phyloP scores from a whole-genome alignment of 2,329 filamentous ascomycete species.

The Myriosclerotinia duriaeana region DNA sequence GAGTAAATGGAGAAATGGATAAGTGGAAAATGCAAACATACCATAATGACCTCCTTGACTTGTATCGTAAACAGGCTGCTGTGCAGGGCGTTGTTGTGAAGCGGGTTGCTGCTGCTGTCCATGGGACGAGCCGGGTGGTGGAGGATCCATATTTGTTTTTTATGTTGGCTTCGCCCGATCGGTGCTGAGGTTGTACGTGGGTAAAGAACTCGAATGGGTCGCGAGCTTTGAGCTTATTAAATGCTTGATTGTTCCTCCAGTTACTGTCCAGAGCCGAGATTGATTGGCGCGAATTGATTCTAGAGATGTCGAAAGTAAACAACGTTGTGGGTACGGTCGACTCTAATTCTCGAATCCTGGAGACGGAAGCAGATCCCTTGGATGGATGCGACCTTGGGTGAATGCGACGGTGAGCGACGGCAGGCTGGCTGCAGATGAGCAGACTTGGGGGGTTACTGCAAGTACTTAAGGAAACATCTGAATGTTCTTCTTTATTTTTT shows the following conservation, averaged over 20 bases:
- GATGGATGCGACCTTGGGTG: constrained; percentile 1
- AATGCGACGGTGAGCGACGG: neutral
- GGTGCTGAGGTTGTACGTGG: constrained; percentile 12
- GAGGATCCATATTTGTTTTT: constrained; percentile 52
- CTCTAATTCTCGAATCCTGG: constrained; percentile 5
- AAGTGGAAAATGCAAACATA: constrained; percentile 44
- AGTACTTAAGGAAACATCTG: neutral
- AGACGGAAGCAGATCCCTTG: neutral
- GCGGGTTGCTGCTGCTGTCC: constrained; percentile 54
- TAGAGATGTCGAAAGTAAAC: constrained; percentile 4
- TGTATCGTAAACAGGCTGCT: constrained; percentile 66
- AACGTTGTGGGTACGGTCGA: constrained; percentile 14
- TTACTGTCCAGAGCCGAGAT: constrained; percentile 10
- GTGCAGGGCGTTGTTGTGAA: constrained; percentile 25
- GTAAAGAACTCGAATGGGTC: constrained; percentile 4
- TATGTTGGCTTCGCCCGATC: constrained; percentile 17
- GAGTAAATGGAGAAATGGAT: neutral
- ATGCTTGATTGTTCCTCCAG: neutral
- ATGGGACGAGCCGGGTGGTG: constrained; percentile 54
- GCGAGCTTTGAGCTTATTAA: neutral
- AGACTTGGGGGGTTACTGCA: neutral
- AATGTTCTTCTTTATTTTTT: constrained; percentile 1
- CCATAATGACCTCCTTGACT: constrained; percentile 76
- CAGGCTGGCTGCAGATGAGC: constrained; percentile 15
- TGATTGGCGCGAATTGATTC: neutral